Base-by-base conservation (phyloP, 768 basidiomycete genomes). In the Dentipellis fragilis region DNA sequence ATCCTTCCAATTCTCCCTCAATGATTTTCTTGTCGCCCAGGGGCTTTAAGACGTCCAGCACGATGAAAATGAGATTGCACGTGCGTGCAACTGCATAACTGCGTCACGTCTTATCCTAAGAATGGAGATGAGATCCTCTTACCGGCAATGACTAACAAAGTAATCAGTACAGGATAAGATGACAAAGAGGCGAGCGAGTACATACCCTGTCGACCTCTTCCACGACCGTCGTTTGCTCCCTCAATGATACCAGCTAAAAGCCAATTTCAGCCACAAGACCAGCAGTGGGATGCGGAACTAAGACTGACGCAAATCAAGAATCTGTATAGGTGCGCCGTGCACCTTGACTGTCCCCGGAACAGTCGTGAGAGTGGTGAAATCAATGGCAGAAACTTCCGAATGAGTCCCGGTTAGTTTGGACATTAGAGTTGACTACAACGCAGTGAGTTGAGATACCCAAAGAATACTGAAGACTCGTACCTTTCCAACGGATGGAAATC, bases 31-130 rank as follows among this genome's bases (percentile, higher is more conserved):
- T 93, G 75, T 98, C 95, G 22, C 87, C 89, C 16, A 98, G 81
- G n/a, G 96, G 96, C 72, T 98, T 99, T 37, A 96, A 80, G 23
- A 99, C 96, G 65, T 99, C 96, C 50, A 99, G 81, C 29, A 98
- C 89, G 68, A 99, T 98, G 71, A 98, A 98, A 58, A 99, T 97
- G 37, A 98, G 84, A 69, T 97, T 92, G 69, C 96, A 98, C 40
- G 96, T 98, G 57, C 96, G 84, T 8, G 96, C 95, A 61, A 99
- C 96, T 91, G 72, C 54, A 52, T 17, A 47, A 45, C 38, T 52
- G 54, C 49, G 39, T 29, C 29, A 29, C 3, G 29, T 6, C 3
- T 3, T 29, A 39, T 48, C 4, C 4, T 9, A 42, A 14, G 14
- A 19, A 19, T 9, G 40, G 40, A 54, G 57, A 58, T 48, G 52